These are phyloP conservation scores for Tilletia walkeri DNA, from an alignment of 1,284 basidiomycete species.

Conservation along the genomic window DNA sequence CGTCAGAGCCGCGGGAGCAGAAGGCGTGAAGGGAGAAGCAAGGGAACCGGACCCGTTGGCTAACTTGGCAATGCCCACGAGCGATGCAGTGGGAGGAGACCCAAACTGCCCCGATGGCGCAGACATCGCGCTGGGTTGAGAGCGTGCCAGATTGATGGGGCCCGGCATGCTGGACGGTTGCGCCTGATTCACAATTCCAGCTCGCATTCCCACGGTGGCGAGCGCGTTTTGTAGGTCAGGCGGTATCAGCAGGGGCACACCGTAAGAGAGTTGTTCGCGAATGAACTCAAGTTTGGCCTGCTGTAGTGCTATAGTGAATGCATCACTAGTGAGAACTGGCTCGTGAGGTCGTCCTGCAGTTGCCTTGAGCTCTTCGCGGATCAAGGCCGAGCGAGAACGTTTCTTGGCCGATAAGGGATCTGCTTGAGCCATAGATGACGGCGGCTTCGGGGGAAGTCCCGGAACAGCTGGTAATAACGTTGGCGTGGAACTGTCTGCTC, in stretches of 20 bases:
- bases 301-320: background rate
- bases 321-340: background rate
- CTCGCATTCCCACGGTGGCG: background rate
- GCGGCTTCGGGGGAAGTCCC: too few species aligned
- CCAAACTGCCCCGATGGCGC: too few species aligned
- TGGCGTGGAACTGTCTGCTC: too few species aligned
- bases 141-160: background rate
- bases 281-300: constrained; percentile 11
- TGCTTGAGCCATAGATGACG: too few species aligned
- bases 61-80: too few species aligned
- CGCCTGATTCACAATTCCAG: background rate
- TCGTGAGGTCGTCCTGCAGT: background rate
- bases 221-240: background rate
- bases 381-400: constrained; percentile 8
- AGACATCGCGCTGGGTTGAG: too few species aligned
- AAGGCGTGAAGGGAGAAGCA: too few species aligned
- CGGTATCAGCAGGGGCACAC: background rate
- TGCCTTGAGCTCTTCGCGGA: background rate
- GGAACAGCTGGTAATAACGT: too few species aligned
- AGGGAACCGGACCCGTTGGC: too few species aligned
- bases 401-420: background rate
- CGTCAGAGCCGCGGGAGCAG: too few species aligned
- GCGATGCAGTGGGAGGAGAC: too few species aligned
- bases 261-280: background rate
- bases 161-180: background rate